Base-by-base conservation (phyloP, 805 yeast species). In the Wickerhamiella allomyrinae region DNA sequence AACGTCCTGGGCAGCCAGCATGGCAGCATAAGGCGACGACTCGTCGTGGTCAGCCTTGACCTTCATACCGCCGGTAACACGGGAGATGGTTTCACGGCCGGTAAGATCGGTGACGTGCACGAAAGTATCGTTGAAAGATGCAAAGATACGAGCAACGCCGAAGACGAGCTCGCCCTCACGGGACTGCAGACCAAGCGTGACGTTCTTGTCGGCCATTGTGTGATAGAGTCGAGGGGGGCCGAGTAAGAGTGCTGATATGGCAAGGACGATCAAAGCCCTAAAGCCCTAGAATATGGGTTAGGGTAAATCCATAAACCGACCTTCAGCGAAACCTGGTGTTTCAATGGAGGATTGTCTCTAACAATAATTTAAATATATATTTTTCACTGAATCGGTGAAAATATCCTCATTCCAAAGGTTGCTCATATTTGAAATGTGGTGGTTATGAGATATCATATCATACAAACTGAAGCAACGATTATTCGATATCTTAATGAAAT, bases 31-130 rank as follows among this genome's bases (percentile, higher is more conserved):
- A 71, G 99, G 98, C 58, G 98, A 84, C 53, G 97, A 89, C 79
- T 91, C 98, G 70, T 93, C 99, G 77, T 97, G 85, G 77, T 91
- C 99, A 64, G 98, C 98, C 80, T 91, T 91, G 71, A 91, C 99
- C 79, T 91, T 91, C 98, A 91, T 91, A 74, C 98, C 99, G 79
- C 99, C 99, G 66, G 98, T 91, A 62, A 91, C 95, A 76, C 97
- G 86, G 76, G 95, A 79, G 67, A 91, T 89, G 74, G 99, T 91
- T 76, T 93, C 99, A 73, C 89, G 91, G 73, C 98, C 99, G 63
- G 97, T 84, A 61, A 87, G 76, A 77, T 91, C 99, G 63, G 99
- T 91, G 62, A 91, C 91, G 71, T 91, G 99, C 62, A 91, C 99
- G 74, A 91, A 91, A 56, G 99, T 91, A 77, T 91, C 99, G 82